Evolutionary conservation across 768 basidiomycete species (phyloP), one percentile per base, ranked within the genome.

Genomic region (Rhodotorula kratochvilovae): DNA sequence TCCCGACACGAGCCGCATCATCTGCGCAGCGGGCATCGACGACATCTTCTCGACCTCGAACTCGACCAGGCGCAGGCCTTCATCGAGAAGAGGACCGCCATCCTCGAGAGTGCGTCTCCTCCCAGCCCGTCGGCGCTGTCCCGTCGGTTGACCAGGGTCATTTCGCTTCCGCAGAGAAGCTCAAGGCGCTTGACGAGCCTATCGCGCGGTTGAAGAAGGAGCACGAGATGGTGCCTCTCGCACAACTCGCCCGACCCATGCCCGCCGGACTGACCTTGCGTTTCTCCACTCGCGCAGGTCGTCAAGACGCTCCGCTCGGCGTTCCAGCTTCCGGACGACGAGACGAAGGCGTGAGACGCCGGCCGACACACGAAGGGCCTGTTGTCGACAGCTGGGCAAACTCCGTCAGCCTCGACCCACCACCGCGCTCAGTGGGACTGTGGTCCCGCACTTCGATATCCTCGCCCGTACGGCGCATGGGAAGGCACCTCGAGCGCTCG

Each of bases 41-140:
- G 66, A 71, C 50, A 61, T 71, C 46, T 71, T 57, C 66, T 71
- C 29, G 66, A 67, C 13, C 43, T 71, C n/a, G 56, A 61, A 0
- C 23, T 71, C 15, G 70, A 67, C 16, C 3, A 39, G 45, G 65
- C 70, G 4, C 51, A 35, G 7, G 27, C 4, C 0, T 71, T 71
- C 19, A 61, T 71, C 4, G 16, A 58, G 42, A 63, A 60, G 27
- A 56, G 66, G 23, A 60, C 36, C 29, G 35, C 13, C 2, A 59
- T 71, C 21, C 36, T 67, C 19, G 35, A 63, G n/a, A 59, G 70
- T 67, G 43, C 42, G 70, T 42, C 17, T 16, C 10, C 23, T 5
- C 31, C 23, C 3, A 3, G 45, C 17, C 31, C 3, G 36, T 21
- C 6, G 21, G 2, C 21, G 45, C 8, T 8, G 13, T 13, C 4